These are phyloP conservation scores for Pleurotus tuber-regium DNA, from an alignment of 768 basidiomycete species.

Conservation along the genomic window DNA sequence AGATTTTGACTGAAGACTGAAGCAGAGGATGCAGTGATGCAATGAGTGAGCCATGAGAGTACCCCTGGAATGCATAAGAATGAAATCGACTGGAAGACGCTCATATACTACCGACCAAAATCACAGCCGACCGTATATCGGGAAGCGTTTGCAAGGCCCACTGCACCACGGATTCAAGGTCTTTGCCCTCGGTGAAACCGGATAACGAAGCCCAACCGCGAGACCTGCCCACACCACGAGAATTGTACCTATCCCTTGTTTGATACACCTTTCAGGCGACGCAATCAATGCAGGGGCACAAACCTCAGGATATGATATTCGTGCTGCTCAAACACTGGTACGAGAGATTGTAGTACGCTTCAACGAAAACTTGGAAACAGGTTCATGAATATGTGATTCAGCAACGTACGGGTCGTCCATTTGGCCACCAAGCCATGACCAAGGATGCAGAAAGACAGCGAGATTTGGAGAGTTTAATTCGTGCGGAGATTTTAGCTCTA, in stretches of 20 bases:
- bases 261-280: not conserved
- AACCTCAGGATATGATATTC: constrained; percentile 52
- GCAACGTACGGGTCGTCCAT: constrained; percentile 72
- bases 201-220: constrained; percentile 73
- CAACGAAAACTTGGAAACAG: not conserved
- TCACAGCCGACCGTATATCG: constrained; percentile 46
- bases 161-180: constrained; percentile 60
- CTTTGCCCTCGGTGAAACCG: constrained; percentile 66
- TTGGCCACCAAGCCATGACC: constrained; percentile 80
- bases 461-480: constrained; percentile 31
- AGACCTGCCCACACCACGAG: constrained; percentile 74
- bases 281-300: not conserved
- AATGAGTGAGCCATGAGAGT: constrained; percentile 79
- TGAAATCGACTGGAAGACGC: not conserved
- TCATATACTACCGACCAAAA: constrained; percentile 49
- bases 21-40: constrained; percentile 63
- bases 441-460: constrained; percentile 78
- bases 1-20: constrained; percentile 46
- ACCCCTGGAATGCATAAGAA: constrained; percentile 51
- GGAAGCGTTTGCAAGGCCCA: constrained; percentile 47
- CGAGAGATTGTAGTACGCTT: constrained; percentile 46
- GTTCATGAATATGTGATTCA: not conserved
- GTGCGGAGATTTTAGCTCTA: constrained; percentile 30
- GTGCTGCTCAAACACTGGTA: constrained; percentile 35
- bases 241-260: constrained; percentile 68